These are phyloP conservation scores for Monilinia laxa DNA, from an alignment of 2,329 filamentous ascomycete genomes.

Conservation along the genomic window DNA sequence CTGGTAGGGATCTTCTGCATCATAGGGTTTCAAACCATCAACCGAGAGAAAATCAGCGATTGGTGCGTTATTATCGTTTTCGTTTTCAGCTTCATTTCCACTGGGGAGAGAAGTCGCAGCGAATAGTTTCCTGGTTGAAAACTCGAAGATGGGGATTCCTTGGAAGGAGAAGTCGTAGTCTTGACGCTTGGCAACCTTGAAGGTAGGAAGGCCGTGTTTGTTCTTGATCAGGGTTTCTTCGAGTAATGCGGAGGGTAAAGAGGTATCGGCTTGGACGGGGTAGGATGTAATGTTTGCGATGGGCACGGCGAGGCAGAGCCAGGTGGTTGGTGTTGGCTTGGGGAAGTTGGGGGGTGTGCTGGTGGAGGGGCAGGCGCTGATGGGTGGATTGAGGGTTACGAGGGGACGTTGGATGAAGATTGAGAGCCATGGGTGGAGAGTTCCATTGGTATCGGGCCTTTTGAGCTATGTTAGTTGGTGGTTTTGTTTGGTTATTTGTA, in stretches of 20 bases:
- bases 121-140: constrained; percentile 22
- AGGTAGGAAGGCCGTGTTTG: background rate
- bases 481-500: background rate
- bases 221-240: background rate
- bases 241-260: background rate
- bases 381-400: background rate
- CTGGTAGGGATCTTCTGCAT: background rate
- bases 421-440: constrained; percentile 14
- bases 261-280: constrained; percentile 22
- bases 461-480: background rate
- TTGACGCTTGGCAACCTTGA: constrained; percentile 28
- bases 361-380: background rate
- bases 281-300: constrained; percentile 32
- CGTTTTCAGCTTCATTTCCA: background rate
- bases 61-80: background rate
- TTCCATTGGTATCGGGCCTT: constrained; percentile 7
- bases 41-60: background rate
- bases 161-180: constrained; percentile 37
- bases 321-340: constrained; percentile 28
- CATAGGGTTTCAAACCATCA: background rate
- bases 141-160: constrained; percentile 39
- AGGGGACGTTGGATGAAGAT: constrained; percentile 20
- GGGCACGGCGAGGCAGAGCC: constrained; percentile 37
- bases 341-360: constrained; percentile 33
- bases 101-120: background rate